Evolutionary conservation across 108 stramenopile species (phyloP).

Genomic region (Skeletonema marinoi): DNA sequence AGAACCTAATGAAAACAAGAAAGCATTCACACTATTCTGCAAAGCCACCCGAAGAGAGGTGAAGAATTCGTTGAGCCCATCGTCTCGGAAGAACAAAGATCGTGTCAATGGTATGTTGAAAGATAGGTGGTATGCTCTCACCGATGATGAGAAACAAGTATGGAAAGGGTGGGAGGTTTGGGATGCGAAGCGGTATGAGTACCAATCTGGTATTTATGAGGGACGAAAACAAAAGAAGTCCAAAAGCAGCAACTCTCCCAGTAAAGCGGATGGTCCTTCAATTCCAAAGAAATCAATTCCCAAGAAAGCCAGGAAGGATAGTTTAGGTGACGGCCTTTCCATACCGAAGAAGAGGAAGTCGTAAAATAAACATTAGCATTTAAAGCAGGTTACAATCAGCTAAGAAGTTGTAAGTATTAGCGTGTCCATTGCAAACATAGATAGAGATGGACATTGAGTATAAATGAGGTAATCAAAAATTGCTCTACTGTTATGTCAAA

Average conservation of each 20-base stretch:
- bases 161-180: slow-evolving; percentile 83
- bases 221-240: slow-evolving; percentile 8
- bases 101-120: slow-evolving; percentile 67
- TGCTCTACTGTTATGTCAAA: neutral
- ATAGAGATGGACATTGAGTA: too few species aligned
- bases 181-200: slow-evolving; percentile 73
- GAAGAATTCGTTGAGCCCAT: slow-evolving; percentile 62
- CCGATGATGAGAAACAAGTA: slow-evolving; percentile 64
- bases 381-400: neutral
- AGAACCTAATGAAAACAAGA: slow-evolving; percentile 71
- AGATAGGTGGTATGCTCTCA: slow-evolving; percentile 67
- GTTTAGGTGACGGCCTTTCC: slow-evolving; percentile 12
- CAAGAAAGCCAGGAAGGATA: neutral
- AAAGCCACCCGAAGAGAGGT: slow-evolving; percentile 64
- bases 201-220: slow-evolving; percentile 52
- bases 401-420: too few species aligned
- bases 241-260: slow-evolving; percentile 1
- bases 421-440: too few species aligned
- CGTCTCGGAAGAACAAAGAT: slow-evolving; percentile 73
- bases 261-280: neutral
- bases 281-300: slow-evolving; percentile 27
- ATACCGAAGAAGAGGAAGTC: slow-evolving; percentile 34
- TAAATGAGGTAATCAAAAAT: neutral
- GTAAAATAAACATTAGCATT: neutral
- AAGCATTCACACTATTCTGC: slow-evolving; percentile 87